Base-by-base conservation (phyloP, 495 filamentous ascomycete genomes). In the Haplographium delicatum region DNA sequence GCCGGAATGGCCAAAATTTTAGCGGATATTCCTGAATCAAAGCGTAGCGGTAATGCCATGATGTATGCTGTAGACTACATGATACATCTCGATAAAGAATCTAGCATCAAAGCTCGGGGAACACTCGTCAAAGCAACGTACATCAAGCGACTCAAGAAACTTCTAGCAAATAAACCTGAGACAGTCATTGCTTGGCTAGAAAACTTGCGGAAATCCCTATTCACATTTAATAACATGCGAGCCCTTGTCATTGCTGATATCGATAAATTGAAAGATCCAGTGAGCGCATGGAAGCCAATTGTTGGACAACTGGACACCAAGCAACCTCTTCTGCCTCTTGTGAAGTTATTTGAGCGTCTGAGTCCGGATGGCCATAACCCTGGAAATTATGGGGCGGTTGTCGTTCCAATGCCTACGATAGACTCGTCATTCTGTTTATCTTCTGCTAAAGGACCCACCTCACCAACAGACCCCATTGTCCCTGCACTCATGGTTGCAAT, bases 1-100 rank as follows among this genome's bases (percentile, higher is more conserved):
- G 84, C 91, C 0, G 86, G 85, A n/a, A 78, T 91, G n/a, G 78
- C 81, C 16, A 87, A 94, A 64, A 82, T 95, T 22, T 78, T 95
- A 5, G 89, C 91, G 8, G 93, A 96, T 61, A 84, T 99, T 23
- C 93, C 93, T 2, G 90, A 97, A 53, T 75, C 85, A 47, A 99
- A 97, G 76, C 83, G 93, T 16, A 86, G 82, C 53, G 93, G 94
- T 22, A 82, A 86, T 51, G 75, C 77, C 54, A 91, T 91, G 87
- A 66, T 76, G 3, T 65, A 65, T 40, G 82, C 87, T n/a, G 85
- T 95, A 6, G 84, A 89, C 53, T 74, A 78, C 43, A 91, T 93
- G 73, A 78, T 95, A 27, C 83, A 91, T 57, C 82, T 85, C 53
- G 76, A 81, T 10, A 72, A 74, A 9, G 78, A 85, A 34, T 94